Evolutionary conservation across 2,329 filamentous ascomycete genomes (phyloP), one percentile per base, ranked within the genome.

Genomic region (Ceratocystiopsis brevicomis): DNA sequence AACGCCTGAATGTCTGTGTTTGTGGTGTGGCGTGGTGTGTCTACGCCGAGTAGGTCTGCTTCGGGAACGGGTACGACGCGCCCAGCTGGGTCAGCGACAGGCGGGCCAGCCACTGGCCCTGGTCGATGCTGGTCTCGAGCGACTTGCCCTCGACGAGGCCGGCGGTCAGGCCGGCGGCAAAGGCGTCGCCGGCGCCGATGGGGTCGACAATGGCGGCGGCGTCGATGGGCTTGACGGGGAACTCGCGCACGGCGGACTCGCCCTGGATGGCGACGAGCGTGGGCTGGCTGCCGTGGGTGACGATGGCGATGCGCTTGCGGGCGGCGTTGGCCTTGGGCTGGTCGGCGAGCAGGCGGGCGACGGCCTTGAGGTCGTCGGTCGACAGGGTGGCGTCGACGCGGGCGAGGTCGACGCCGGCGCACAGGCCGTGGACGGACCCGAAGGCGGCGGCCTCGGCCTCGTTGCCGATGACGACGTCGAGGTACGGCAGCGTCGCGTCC

Each of bases 381-480:
- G 43, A 43, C n/a, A 43, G 30, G 12, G 42, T 40, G 64, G 86
- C 96, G 46, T 86, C 71, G 53, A 78, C 73, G n/a, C 43, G 33
- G 42, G 44, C 48, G 12, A 51, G 46, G 44, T 51, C 48, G n/a
- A 50, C 44, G 53, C 74, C 80, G 45, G 37, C 33, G 25, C 25
- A 30, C 42, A 90, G 71, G 52, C 68, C 68, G 63, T 94, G 86
- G 46, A 78, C 78, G 61, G 86, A 78, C 51, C 87, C 83, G 64
- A 88, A 98, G 45, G 86, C 71, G 53, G 78, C 74, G 40, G 87
- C 88, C 68, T 98, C 90, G 51, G 83, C 82, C 76, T 98, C 90
- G 67, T 98, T 98, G 57, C 87, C 88, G 60, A 98, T 82, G 48
- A 96, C 70, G 64, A 88, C 92, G 67, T 96, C 87, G 71, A 86